phyloP scores from a whole-genome alignment of 148 eudicot genomes.

The Vaccinium myrtillus region DNA sequence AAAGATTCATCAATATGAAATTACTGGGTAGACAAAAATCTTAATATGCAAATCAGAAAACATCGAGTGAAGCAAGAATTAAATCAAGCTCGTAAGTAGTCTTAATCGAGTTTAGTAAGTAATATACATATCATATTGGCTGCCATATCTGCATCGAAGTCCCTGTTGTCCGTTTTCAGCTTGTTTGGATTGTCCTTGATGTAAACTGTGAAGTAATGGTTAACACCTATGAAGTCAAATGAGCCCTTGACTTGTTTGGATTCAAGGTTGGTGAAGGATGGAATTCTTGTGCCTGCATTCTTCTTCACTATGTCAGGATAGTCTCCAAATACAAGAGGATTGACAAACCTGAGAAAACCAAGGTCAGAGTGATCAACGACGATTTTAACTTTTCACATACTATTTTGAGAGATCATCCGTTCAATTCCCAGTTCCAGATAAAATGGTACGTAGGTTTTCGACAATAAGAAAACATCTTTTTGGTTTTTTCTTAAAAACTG shows the following conservation, averaged over 20 bases:
- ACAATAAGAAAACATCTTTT: background rate
- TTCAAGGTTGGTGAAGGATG: slow-evolving; percentile 43
- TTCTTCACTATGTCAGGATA: slow-evolving; percentile 54
- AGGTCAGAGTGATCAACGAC: background rate
- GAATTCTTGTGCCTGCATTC: slow-evolving; percentile 42
- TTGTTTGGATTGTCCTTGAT: slow-evolving; percentile 38
- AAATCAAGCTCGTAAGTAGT: background rate
- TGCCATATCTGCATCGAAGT: slow-evolving; percentile 46
- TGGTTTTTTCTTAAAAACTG: background rate
- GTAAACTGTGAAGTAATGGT: slow-evolving; percentile 33
- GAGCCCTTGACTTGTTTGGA: slow-evolving; percentile 49
- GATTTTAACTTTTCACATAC: background rate
- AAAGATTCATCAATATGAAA: slow-evolving; percentile 15
- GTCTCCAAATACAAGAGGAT: slow-evolving; percentile 58
- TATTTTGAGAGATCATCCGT: background rate
- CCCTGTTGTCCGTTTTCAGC: slow-evolving; percentile 32
- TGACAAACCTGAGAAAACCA: slow-evolving; percentile 37
- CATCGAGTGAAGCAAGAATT: background rate
- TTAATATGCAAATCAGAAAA: background rate
- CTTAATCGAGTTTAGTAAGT: background rate
- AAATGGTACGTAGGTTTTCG: background rate
- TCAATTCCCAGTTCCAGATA: background rate
- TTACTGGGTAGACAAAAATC: slow-evolving; percentile 8
- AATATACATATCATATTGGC: slow-evolving; percentile 27
- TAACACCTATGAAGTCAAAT: slow-evolving; percentile 59